Evolutionary conservation across 805 yeast genomes (phyloP).

Genomic region (Lachancea waltii): DNA sequence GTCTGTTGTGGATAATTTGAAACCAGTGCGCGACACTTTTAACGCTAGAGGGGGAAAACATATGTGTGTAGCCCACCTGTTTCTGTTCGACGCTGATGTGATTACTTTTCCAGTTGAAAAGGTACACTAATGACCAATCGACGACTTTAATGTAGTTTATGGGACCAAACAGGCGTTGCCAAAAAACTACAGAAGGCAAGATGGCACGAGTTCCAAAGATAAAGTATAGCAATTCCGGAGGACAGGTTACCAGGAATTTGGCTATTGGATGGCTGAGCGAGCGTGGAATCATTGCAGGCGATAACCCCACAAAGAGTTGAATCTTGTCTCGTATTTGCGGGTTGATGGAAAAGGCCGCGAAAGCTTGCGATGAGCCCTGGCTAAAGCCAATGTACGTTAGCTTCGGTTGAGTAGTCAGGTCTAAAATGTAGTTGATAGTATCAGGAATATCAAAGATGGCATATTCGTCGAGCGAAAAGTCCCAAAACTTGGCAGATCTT

Average conservation of each 20-base stretch:
- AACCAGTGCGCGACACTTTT: conserved; percentile 82
- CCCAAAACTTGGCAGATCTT: conserved; percentile 56
- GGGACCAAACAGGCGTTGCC: conserved; percentile 68
- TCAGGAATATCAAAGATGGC: conserved; percentile 79
- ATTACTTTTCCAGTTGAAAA: conserved; percentile 65
- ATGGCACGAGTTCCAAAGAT: conserved; percentile 63
- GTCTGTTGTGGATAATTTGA: conserved; percentile 61
- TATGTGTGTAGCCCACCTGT: conserved; percentile 64
- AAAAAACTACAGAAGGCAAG: conserved; percentile 57
- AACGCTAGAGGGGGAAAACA: conserved; percentile 76
- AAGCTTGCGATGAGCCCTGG: conserved; percentile 83
- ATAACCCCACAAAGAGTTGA: conserved; percentile 57
- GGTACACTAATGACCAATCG: conserved; percentile 51
- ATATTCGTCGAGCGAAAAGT: conserved; percentile 77
- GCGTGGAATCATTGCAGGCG: conserved; percentile 85
- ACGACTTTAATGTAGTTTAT: conserved; percentile 61
- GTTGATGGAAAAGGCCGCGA: conserved; percentile 62
- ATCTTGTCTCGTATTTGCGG: conserved; percentile 48
- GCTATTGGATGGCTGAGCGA: conserved; percentile 66
- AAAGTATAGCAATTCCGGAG: conserved; percentile 57
- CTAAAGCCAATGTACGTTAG: conserved; percentile 74
- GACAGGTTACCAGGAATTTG: conserved; percentile 59
- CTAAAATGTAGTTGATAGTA: conserved; percentile 60
- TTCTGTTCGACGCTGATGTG: conserved; percentile 67
- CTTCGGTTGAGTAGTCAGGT: conserved; percentile 35